Percentiles rank a stretch among this genome's conserved stretches.
Conservation (phyloP, 2,329 filamentous ascomycete genomes). For the Penicillium italicum region DNA sequence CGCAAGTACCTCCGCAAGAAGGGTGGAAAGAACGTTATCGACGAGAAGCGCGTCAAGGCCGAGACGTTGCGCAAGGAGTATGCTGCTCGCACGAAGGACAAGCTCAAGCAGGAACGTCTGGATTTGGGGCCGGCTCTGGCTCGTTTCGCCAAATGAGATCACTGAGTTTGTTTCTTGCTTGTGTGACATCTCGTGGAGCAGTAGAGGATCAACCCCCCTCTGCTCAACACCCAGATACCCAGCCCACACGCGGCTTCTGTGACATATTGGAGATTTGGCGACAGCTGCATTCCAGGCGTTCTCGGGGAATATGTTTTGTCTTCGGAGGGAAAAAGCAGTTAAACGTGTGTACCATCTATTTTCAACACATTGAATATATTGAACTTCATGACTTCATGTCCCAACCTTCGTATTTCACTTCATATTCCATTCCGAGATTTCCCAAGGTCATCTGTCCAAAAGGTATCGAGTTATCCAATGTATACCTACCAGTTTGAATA, state of each 20-base stretch:
- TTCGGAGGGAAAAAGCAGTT: conserved; percentile 20
- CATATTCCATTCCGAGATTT: neutral
- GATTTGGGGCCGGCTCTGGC: conserved; percentile 82
- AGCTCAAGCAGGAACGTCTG: conserved; percentile 62
- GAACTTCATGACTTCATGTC: neutral
- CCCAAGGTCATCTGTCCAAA: neutral
- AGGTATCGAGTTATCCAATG: neutral
- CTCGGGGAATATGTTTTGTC: conserved; percentile 19
- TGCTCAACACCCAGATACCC: conserved; percentile 23
- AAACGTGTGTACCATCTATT: conserved; percentile 11
- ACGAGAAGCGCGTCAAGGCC: conserved; percentile 84
- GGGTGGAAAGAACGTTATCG: conserved; percentile 86
- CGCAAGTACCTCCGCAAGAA: conserved; percentile 90
- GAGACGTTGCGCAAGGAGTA: conserved; percentile 73
- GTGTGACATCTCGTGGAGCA: conserved; percentile 14
- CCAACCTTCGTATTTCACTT: neutral
- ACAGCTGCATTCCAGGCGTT: conserved; percentile 28
- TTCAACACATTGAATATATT: conserved; percentile 9
- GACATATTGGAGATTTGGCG: conserved; percentile 20
- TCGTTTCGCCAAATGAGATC: conserved; percentile 71
- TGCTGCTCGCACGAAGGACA: conserved; percentile 65
- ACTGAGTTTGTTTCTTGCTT: conserved; percentile 18
- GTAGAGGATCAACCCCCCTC: neutral
- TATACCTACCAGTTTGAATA: neutral
- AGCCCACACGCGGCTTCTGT: conserved; percentile 19